A percentile compares a stretch with the other conserved stretches of the same genome.
Evolutionary conservation across 2,329 filamentous ascomycete species (phyloP).

Genomic region (Penicillium sp.): DNA sequence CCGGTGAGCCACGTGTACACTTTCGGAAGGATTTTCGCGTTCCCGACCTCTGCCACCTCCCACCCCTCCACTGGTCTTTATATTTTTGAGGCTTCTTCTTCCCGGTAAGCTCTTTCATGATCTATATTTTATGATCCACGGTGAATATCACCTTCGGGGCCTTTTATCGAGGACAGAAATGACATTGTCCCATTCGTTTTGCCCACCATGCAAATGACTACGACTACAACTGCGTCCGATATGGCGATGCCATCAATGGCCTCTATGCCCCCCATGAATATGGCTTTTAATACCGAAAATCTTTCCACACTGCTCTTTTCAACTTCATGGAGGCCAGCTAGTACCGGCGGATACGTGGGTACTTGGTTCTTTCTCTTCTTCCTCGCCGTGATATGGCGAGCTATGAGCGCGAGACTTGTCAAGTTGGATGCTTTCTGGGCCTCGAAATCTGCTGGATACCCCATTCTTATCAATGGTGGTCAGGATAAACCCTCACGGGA

Average conservation of each 20-base stretch:
- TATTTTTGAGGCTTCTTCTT: neutral
- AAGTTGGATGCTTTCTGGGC: conserved; percentile 7
- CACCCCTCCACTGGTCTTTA: neutral
- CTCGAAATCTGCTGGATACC: conserved; percentile 1
- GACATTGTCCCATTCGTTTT: neutral
- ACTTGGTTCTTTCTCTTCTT: conserved; percentile 10
- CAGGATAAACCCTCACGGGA: conserved; percentile 1
- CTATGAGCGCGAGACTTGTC: neutral
- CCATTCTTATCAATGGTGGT: conserved; percentile 7
- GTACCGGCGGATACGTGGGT: conserved; percentile 1
- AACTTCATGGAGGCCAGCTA: conserved; percentile 5
- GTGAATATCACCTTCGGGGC: neutral
- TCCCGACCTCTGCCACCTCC: neutral
- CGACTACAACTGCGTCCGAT: conserved; percentile 1
- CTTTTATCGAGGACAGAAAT: neutral
- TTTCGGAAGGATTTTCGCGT: neutral
- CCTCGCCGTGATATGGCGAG: conserved; percentile 5
- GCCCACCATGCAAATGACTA: conserved; percentile 4
- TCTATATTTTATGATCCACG: neutral
- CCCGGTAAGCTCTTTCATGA: neutral
- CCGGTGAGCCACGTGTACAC: neutral
- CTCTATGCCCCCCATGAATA: conserved; percentile 2
- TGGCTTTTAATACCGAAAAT: conserved; percentile 8
- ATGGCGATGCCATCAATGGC: conserved; percentile 4
- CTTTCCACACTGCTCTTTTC: conserved; percentile 4